phyloP scores from a whole-genome alignment of 2,329 filamentous ascomycete genomes.

The Arthrobotrys entomopaga region DNA sequence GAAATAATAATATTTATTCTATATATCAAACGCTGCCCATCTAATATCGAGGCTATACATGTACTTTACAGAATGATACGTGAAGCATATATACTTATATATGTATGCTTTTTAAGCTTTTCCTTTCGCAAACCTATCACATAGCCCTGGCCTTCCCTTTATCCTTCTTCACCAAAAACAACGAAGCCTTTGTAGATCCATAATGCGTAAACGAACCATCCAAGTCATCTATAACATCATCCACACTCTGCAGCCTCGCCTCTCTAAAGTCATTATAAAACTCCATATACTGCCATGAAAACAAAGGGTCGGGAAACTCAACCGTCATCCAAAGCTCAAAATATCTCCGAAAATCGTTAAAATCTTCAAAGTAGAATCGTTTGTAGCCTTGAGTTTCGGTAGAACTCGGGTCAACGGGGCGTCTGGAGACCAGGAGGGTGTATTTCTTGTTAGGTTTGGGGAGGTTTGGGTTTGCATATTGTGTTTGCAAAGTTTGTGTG shows the following conservation, averaged over 20 bases:
- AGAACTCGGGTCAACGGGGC: conserved; percentile 10
- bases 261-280: conserved; percentile 23
- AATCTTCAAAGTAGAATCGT: conserved; percentile 22
- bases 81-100: no score
- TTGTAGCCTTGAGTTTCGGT: conserved; percentile 24
- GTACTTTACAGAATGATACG: no score
- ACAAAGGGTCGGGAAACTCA: conserved; percentile 24
- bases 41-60: no score
- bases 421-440: conserved; percentile 20
- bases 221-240: conserved; percentile 33
- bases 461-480: background rate
- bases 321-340: conserved; percentile 26
- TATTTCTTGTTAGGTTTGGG: background rate
- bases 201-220: conserved; percentile 38
- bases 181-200: conserved; percentile 29
- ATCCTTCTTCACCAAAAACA: conserved; percentile 38
- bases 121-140: background rate
- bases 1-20: background rate
- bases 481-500: conserved; percentile 1
- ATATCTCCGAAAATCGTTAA: conserved; percentile 13
- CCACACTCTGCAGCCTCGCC: conserved; percentile 3
- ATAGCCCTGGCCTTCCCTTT: conserved; percentile 17
- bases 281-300: conserved; percentile 36
- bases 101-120: no score
- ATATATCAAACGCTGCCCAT: no score